Percentiles rank a stretch among this genome's conserved stretches.
These are phyloP conservation scores for Phylloporus sp. DNA, from an alignment of 768 basidiomycete species.

Conservation along the genomic window DNA sequence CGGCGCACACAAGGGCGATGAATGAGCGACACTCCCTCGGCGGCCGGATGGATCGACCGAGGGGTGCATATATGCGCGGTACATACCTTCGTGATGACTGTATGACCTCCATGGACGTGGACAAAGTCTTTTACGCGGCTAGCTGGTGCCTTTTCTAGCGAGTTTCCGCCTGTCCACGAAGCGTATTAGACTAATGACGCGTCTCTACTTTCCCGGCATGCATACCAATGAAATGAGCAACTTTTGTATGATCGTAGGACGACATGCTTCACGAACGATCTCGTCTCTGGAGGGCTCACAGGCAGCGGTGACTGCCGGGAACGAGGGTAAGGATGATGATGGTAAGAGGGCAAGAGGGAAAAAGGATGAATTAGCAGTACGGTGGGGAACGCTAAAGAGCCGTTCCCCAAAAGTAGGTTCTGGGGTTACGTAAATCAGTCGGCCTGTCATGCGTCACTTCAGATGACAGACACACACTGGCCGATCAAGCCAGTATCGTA, in stretches of 20 bases:
- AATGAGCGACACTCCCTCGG: not conserved
- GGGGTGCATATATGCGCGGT: constrained; percentile 14
- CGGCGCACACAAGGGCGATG: not conserved
- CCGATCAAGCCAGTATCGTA: not conserved
- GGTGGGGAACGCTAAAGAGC: constrained; percentile 8
- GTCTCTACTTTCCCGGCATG: not conserved
- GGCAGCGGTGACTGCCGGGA: constrained; percentile 6
- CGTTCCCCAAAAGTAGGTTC: constrained; percentile 28
- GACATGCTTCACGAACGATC: constrained; percentile 21
- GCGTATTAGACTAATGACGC: constrained; percentile 10
- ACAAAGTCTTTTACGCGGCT: constrained; percentile 89
- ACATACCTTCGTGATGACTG: constrained; percentile 94
- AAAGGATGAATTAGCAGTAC: constrained; percentile 1
- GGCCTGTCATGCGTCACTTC: no score
- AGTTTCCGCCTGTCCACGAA: constrained; percentile 75
- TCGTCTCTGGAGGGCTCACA: constrained; percentile 5
- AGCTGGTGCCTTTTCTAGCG: constrained; percentile 75
- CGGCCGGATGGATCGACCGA: constrained; percentile 3
- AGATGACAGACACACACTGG: no score
- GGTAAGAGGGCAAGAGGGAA: constrained; percentile 22
- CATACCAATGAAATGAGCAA: constrained; percentile 61
- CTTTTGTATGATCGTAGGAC: constrained; percentile 53
- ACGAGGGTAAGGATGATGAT: constrained; percentile 11
- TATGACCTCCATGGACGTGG: constrained; percentile 86
- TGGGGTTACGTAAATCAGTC: constrained; percentile 30